Conservation (phyloP, 2,329 filamentous ascomycete species). For the Curvularia sp. region DNA sequence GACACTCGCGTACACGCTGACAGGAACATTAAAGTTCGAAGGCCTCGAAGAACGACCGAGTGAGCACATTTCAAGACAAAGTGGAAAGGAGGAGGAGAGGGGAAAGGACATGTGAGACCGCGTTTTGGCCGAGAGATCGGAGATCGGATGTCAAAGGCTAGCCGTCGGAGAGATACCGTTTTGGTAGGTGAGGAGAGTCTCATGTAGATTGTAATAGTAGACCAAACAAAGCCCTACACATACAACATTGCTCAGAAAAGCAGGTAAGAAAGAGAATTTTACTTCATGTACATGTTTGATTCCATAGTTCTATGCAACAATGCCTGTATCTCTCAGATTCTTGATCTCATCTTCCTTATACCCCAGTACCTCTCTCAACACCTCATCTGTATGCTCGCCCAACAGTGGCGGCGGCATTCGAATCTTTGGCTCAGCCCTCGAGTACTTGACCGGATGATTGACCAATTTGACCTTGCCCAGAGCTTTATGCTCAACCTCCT, state of each 20-base stretch:
- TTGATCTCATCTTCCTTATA: slow-evolving; percentile 33
- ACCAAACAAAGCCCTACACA: too few species aligned
- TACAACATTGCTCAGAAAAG: background rate
- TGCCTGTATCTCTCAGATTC: slow-evolving; percentile 16
- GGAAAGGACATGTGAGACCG: background rate
- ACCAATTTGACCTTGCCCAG: slow-evolving; percentile 88
- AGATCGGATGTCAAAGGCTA: background rate
- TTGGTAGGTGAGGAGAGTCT: background rate
- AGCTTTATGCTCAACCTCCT: slow-evolving; percentile 78
- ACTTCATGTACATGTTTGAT: background rate
- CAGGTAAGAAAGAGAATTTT: background rate
- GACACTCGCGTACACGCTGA: background rate
- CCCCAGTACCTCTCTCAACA: slow-evolving; percentile 41
- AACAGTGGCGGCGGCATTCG: slow-evolving; percentile 82
- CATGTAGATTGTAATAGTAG: background rate
- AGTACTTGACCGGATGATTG: slow-evolving; percentile 94
- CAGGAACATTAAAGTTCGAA: background rate
- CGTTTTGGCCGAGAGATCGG: background rate
- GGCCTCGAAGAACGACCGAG: background rate
- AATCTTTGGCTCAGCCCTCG: slow-evolving; percentile 76
- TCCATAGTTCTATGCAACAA: slow-evolving; percentile 20
- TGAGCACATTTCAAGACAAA: background rate
- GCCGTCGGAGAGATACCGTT: background rate
- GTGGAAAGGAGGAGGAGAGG: background rate
- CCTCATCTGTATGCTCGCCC: slow-evolving; percentile 54